Conservation (phyloP, 257 asterid species). For the Handroanthus guayacan region DNA sequence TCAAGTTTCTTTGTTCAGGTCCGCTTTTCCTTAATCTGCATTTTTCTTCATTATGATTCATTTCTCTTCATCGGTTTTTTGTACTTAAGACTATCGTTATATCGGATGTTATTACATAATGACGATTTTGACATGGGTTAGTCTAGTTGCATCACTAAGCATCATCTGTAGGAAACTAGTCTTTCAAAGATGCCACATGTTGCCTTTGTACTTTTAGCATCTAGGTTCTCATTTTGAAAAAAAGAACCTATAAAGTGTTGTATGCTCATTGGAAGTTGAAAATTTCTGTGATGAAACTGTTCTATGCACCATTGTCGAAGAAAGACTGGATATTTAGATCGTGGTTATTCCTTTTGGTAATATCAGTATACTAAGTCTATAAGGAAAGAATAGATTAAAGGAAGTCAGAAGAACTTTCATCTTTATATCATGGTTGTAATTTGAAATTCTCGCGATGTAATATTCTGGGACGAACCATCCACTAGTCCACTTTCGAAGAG, state of each 20-base stretch:
- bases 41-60: slow-evolving; percentile 6
- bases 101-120: neutral
- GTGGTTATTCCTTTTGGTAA: slow-evolving; percentile 19
- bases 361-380: slow-evolving; percentile 18
- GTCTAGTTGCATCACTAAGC: neutral
- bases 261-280: slow-evolving; percentile 19
- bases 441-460: slow-evolving; percentile 34
- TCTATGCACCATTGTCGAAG: slow-evolving; percentile 19
- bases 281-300: slow-evolving; percentile 19
- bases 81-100: neutral
- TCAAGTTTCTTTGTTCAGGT: slow-evolving; percentile 96
- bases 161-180: neutral
- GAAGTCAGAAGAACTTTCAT: slow-evolving; percentile 22
- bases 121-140: neutral
- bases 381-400: slow-evolving; percentile 15
- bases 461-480: slow-evolving; percentile 31
- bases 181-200: neutral
- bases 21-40: neutral
- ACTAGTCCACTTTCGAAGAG: slow-evolving; percentile 43
- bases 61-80: neutral
- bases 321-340: slow-evolving; percentile 8
- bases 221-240: slow-evolving; percentile 14
- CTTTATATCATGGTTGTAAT: slow-evolving; percentile 32
- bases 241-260: slow-evolving; percentile 20
- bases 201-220: neutral